Conservation (phyloP, 495 filamentous ascomycete genomes). For the Neurospora sp. region DNA sequence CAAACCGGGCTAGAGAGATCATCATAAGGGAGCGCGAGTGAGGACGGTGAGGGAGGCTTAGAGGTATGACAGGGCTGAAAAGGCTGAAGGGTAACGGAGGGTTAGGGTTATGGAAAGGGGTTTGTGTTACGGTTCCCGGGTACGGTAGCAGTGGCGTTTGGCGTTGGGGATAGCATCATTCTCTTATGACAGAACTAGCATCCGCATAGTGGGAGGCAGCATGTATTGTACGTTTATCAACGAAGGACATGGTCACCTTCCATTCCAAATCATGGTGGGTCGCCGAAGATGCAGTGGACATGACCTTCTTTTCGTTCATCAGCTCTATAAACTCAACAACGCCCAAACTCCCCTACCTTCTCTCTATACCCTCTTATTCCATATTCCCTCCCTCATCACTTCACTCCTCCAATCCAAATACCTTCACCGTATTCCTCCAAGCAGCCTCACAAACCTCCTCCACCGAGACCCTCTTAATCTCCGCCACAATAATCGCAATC, state of each 20-base stretch:
- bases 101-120: not conserved
- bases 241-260: no score
- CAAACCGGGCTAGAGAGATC: no score
- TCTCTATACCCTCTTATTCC: not conserved
- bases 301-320: no score
- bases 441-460: conserved; percentile 80
- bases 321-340: not conserved
- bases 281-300: no score
- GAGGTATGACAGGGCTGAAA: no score
- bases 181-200: not conserved
- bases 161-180: not conserved
- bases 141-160: not conserved
- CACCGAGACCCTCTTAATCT: conserved; percentile 65
- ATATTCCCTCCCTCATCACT: not conserved
- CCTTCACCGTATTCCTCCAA: conserved; percentile 71
- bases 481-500: conserved; percentile 80
- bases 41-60: no score
- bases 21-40: no score
- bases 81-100: no score
- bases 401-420: conserved; percentile 65
- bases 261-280: no score
- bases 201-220: not conserved
- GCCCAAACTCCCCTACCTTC: conserved; percentile 4
- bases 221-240: not conserved
- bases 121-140: not conserved